Conservation (phyloP, 257 asterid species). For the Nicotiana attenuata region DNA sequence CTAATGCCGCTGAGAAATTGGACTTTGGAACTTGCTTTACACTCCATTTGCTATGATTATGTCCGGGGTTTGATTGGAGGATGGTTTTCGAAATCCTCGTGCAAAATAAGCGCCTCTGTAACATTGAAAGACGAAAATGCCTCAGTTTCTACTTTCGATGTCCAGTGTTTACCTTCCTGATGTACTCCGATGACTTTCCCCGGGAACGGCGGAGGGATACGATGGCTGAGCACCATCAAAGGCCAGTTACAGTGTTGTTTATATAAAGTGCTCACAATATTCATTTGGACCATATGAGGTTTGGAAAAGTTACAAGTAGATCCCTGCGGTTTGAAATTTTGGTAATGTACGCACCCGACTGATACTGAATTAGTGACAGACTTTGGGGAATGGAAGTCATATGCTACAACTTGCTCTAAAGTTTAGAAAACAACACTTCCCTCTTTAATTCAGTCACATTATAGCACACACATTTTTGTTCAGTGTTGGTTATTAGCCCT, state of each 20-base stretch:
- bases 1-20: conserved; percentile 51
- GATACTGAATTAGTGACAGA: too few species aligned
- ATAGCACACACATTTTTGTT: too few species aligned
- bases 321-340: background rate
- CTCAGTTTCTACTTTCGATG: background rate
- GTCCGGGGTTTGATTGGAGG: conserved; percentile 19
- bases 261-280: background rate
- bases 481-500: too few species aligned
- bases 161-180: background rate
- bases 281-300: background rate
- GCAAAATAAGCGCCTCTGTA: conserved; percentile 47
- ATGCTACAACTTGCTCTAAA: too few species aligned
- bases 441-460: too few species aligned
- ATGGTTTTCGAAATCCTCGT: conserved; percentile 30
- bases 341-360: too few species aligned
- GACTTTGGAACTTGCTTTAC: conserved; percentile 67
- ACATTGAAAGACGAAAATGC: conserved; percentile 23
- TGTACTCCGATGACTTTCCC: background rate
- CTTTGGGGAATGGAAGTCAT: too few species aligned
- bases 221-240: too few species aligned
- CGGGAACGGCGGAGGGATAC: background rate
- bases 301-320: background rate
- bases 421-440: too few species aligned
- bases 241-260: background rate
- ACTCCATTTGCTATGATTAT: conserved; percentile 32